Evolutionary conservation across 1,139 yeast genomes (phyloP), one percentile per base, ranked within the genome.

Genomic region (Pichia sp.): DNA sequence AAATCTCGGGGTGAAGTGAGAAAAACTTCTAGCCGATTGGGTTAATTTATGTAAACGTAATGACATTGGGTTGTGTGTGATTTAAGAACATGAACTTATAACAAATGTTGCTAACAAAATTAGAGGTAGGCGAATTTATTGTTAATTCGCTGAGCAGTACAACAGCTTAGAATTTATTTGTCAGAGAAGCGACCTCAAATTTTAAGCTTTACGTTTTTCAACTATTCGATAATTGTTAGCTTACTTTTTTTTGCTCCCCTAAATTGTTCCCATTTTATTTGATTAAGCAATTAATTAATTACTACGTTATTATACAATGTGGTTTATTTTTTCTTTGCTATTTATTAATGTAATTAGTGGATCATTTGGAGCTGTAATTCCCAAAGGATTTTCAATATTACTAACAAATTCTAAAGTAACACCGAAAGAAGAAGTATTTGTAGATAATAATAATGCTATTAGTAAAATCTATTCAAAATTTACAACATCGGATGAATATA

Each of bases 401-500:
- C 39, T 46, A 18, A 42, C 51, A 8, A 45, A 49, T 22, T 33
- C 34, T 14, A 31, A 16, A 16, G 7, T 13, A 5, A 7, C n/a
- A 31, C 14, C 4, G 14, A 31, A 19, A 19, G 16, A 38, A 16
- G 25, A 22, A 38, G 27, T 2, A 38, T 6, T 3, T 31, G 14
- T 19, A 14, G 13, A 5, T 18, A 4, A 19, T 18, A 22, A 16
- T 18, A 31, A 19, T 13, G 22, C 7, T 3, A 44, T 2, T n/a
- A n/a, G 38, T 34, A 34, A 34, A 9, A n/a, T 16, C n/a, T n/a
- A 6, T 7, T 7, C 38, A 8, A 34, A 50, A 33, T 19, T 48
- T 19, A 43, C 55, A 2, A 46, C 42, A 9, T 38, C 55, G n/a
- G 51, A 47, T 7, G 47, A 48, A 9, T 59, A 49, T 29, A 22